These are phyloP conservation scores for Leucogyrophana mollusca DNA, from an alignment of 768 basidiomycete genomes.

Conservation along the genomic window DNA sequence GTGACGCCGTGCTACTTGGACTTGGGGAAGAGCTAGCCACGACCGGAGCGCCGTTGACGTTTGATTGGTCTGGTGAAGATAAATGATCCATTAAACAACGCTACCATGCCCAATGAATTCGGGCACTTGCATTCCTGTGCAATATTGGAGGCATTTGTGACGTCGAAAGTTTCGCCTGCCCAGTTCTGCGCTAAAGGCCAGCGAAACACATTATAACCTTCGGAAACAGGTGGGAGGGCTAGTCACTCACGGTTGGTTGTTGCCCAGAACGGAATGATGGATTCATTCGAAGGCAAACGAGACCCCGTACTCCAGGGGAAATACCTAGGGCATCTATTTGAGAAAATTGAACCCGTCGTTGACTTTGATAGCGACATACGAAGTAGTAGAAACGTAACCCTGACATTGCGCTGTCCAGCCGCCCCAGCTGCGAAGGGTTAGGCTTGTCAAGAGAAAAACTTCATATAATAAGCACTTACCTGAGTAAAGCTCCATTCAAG, in stretches of 20 bases:
- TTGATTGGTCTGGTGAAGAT: slow-evolving; percentile 5
- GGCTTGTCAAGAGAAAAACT: neutral
- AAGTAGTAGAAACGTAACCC: slow-evolving; percentile 9
- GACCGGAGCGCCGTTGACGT: slow-evolving; percentile 24
- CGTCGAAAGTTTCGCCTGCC: slow-evolving; percentile 12
- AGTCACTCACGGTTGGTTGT: slow-evolving; percentile 21
- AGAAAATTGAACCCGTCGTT: neutral
- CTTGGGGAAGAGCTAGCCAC: too few relatives aligned
- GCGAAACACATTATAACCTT: slow-evolving; percentile 3
- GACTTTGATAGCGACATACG: slow-evolving; percentile 10
- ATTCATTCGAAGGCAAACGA: slow-evolving; percentile 3
- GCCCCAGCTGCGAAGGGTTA: slow-evolving; percentile 18
- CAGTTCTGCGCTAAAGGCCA: slow-evolving; percentile 17
- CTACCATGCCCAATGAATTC: neutral
- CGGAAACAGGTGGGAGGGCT: neutral
- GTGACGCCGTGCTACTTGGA: slow-evolving; percentile 2
- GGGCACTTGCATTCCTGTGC: slow-evolving; percentile 10
- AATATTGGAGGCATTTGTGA: slow-evolving; percentile 6
- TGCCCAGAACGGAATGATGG: slow-evolving; percentile 22
- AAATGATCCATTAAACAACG: neutral
- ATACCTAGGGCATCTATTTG: slow-evolving; percentile 14
- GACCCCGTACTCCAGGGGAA: slow-evolving; percentile 14
- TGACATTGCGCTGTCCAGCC: slow-evolving; percentile 17
- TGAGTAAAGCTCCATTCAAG: slow-evolving; percentile 9
- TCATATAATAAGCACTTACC: slow-evolving; percentile 8